Base-by-base conservation (phyloP, 805 yeast genomes). In the Wickerhamiella musiphila region DNA sequence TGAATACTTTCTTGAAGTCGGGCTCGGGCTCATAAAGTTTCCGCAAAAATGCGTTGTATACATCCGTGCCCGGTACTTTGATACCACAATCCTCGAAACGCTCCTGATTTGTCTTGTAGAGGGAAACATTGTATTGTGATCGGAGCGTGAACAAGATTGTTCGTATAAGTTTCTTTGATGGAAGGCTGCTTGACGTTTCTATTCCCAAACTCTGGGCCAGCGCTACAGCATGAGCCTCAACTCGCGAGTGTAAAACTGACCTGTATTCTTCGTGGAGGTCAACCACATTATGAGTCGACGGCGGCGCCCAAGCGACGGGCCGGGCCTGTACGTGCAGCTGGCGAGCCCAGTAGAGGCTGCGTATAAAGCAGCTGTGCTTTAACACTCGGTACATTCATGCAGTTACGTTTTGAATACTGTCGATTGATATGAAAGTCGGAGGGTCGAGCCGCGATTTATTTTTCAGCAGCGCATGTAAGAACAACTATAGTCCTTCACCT, bases 201-300 rank as follows among this genome's bases (percentile, higher is more conserved):
- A n/a, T n/a, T n/a, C n/a, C n/a, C n/a, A n/a, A 20, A 2, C 22
- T n/a, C 12, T 26, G 9, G 20, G 37, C 14, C n/a, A 16, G 21
- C 6, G 6, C 16, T 10, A 35, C 35, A 5, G 36, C 32, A 12
- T 13, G 18, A 12, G 26, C 29, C 19, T n/a, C n/a, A n/a, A n/a
- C n/a, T n/a, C n/a, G n/a, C n/a, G n/a, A n/a, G n/a, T n/a, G n/a
- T n/a, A 40, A 22, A 2, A n/a, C 24, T 15, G 18, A 12, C 27
- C 23, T 30, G 27, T 44, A 46, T 23, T 31, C 44, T 9, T 22
- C 23, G 18, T 26, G 30, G 26, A 43, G 36, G 18, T 37, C 37
- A 18, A 26, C 13, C 10, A 28, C 27, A 20, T 23, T 28, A 26
- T 26, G 19, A 5, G 20, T 33, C 9, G 15, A 3, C 11, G 30